These are phyloP conservation scores for Rhynchospora pubera DNA, from an alignment of 176 grass and related monocot species.

Conservation along the genomic window DNA sequence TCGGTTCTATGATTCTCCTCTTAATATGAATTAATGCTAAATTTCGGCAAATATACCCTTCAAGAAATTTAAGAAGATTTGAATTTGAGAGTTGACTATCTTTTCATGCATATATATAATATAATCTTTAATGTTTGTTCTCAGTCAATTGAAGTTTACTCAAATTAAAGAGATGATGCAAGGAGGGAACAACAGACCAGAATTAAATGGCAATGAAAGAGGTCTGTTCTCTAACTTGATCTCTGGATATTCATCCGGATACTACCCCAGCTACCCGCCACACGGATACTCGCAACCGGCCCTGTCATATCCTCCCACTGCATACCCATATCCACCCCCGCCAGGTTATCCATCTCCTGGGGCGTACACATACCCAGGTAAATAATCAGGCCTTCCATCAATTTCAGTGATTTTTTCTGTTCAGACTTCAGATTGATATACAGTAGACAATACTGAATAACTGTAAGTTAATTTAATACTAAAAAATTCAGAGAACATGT, in stretches of 20 bases:
- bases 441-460: background rate
- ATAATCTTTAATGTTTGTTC: too few species aligned
- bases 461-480: background rate
- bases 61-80: too few species aligned
- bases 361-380: conserved; percentile 9
- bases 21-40: too few species aligned
- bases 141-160: background rate
- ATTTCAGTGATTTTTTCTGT: background rate
- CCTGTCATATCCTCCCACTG: conserved; percentile 12
- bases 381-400: background rate
- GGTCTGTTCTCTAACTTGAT: conserved; percentile 20
- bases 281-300: background rate
- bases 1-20: too few species aligned
- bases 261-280: conserved; percentile 14
- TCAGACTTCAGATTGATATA: background rate
- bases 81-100: too few species aligned
- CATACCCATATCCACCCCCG: conserved; percentile 9
- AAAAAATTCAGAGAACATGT: background rate
- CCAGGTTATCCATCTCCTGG: conserved; percentile 4
- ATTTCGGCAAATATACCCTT: too few species aligned
- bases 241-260: background rate
- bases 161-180: conserved; percentile 9
- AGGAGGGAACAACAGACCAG: conserved; percentile 16
- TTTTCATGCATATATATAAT: too few species aligned
- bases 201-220: conserved; percentile 18